Evolutionary conservation across 2,329 filamentous ascomycete species (phyloP), one percentile per base, ranked within the genome.

Genomic region (Dactylellina parvicollis): DNA sequence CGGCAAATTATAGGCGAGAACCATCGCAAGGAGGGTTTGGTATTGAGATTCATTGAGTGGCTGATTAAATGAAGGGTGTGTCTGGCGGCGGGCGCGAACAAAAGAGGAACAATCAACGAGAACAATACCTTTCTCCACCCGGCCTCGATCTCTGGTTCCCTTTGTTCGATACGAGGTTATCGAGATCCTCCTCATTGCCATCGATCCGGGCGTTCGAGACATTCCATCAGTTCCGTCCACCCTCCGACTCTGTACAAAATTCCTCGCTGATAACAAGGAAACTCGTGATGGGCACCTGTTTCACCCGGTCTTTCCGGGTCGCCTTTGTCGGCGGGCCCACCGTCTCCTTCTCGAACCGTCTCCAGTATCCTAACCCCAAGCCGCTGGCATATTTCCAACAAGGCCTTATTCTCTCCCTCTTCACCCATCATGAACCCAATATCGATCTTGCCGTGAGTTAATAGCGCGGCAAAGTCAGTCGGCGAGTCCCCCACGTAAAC

Each of bases 391-490:
- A 56, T 32, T 50, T 62, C 50, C 18, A 71, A 54, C 52, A 64
- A 47, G 24, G 46, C 42, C 18, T 40, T 36, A 40, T 64, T 71
- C 26, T 64, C 57, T 8, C 65, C 55, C 65, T 52, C 52, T 32
- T 56, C 47, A 42, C 65, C 65, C 65, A 71, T 71, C 42, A 71
- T 52, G 18, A 71, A 71, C 49, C 47, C 57, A 20, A 55, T 22
- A 36, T 64, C 50, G 18, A 71, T 44, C 32, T 40, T 57, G 18
- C 38, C 22, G 26, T 56, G 60, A 26, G 64, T 57, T 62, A 71
- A 57, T 62, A 71, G 44, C 57, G 57, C 66, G 66, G 66, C 50
- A 71, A 71, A 64, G 40, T 71, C 66, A 57, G 66, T 71, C 18
- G 65, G 36, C 12, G 65, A 71, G 40, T 71, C 65, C 42, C 65